These are phyloP conservation scores for Dothiorella sarmentorum DNA, from an alignment of 2,329 filamentous ascomycete species.

Conservation along the genomic window DNA sequence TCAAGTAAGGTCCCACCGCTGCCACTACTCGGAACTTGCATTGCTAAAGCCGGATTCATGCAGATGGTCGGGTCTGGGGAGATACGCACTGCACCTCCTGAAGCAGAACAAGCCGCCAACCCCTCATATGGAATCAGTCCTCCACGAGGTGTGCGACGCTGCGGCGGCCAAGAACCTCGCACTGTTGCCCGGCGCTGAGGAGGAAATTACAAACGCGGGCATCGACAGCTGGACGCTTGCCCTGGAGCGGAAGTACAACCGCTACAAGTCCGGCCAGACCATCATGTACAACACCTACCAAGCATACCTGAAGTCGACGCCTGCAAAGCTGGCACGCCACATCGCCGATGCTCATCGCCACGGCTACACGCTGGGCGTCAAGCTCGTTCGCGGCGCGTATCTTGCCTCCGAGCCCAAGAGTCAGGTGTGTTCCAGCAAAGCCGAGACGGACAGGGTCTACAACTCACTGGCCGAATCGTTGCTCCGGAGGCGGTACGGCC, in stretches of 20 bases:
- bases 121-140: conserved; percentile 62
- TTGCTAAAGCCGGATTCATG: conserved; percentile 21
- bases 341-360: conserved; percentile 47
- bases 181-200: conserved; percentile 83
- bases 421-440: conserved; percentile 53
- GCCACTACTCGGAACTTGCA: background rate
- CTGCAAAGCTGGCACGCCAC: conserved; percentile 42
- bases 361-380: conserved; percentile 53
- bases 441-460: conserved; percentile 61
- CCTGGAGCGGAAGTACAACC: conserved; percentile 53
- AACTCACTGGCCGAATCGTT: conserved; percentile 61
- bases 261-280: conserved; percentile 62
- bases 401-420: conserved; percentile 48
- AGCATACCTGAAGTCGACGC: conserved; percentile 52
- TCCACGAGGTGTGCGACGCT: conserved; percentile 70
- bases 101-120: conserved; percentile 61
- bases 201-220: conserved; percentile 66
- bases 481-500: conserved; percentile 48
- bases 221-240: conserved; percentile 54
- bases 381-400: conserved; percentile 58
- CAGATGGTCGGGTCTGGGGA: conserved; percentile 78
- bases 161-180: conserved; percentile 66
- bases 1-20: conserved; percentile 35
- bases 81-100: conserved; percentile 65
- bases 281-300: conserved; percentile 70